A percentile compares a stretch with the other conserved stretches of the same genome.
phyloP scores from a whole-genome alignment of 2,329 filamentous ascomycete genomes.

The Aspergillus sp. region DNA sequence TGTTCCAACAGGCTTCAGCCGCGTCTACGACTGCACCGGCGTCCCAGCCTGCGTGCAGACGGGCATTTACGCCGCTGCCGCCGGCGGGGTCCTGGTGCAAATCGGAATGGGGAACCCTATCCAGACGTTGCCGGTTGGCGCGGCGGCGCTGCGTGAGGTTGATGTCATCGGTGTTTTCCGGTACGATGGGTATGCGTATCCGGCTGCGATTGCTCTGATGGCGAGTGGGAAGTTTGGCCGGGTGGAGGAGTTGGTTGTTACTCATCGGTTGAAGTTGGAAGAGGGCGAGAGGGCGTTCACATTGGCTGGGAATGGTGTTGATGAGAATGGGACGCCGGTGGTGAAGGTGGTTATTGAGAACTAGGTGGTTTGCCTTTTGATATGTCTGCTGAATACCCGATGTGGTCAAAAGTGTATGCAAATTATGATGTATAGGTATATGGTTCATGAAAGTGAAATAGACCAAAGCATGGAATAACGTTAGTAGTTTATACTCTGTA shows the following conservation, averaged over 20 bases:
- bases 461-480: too few species aligned
- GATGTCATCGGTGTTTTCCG: constrained; percentile 52
- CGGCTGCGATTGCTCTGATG: constrained; percentile 46
- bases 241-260: constrained; percentile 45
- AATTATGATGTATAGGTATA: background rate
- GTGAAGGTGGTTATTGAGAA: constrained; percentile 45
- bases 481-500: too few species aligned
- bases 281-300: constrained; percentile 46
- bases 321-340: constrained; percentile 45
- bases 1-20: constrained; percentile 29
- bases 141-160: constrained; percentile 48
- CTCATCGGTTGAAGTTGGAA: constrained; percentile 43
- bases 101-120: constrained; percentile 51
- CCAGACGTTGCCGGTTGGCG: constrained; percentile 47
- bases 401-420: background rate
- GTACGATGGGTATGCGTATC: constrained; percentile 47
- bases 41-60: constrained; percentile 39
- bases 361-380: constrained; percentile 5
- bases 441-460: background rate
- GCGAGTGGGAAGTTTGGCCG: constrained; percentile 42
- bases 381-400: too few species aligned
- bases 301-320: constrained; percentile 43
- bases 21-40: constrained; percentile 42
- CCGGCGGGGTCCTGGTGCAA: constrained; percentile 47
- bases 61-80: constrained; percentile 37